phyloP scores from a whole-genome alignment of 148 eudicot species.

The Cornus florida region DNA sequence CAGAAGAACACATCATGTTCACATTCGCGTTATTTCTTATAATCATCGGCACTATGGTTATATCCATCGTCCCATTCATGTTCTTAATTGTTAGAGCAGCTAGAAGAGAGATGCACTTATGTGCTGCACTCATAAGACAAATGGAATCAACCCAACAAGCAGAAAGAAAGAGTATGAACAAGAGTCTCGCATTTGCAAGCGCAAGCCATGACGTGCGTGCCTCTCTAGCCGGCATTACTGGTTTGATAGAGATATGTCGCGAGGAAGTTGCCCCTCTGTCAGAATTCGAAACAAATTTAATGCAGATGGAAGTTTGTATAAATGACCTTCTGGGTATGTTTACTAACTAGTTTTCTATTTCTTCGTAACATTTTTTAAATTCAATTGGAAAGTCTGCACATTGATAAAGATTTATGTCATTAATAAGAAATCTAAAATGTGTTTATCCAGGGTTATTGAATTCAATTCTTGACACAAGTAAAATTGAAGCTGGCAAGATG shows the following conservation, averaged over 20 bases:
- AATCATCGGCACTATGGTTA: background rate
- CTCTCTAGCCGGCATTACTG: slow-evolving; percentile 6
- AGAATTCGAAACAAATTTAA: background rate
- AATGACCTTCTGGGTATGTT: background rate
- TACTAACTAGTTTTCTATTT: background rate
- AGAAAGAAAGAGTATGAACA: slow-evolving; percentile 11
- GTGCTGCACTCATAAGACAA: slow-evolving; percentile 6
- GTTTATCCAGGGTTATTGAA: slow-evolving; percentile 1
- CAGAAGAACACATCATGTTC: background rate
- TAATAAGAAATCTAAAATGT: too few relatives aligned
- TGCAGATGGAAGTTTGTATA: background rate
- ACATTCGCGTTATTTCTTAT: background rate
- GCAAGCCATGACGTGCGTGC: slow-evolving; percentile 5
- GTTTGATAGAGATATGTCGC: background rate
- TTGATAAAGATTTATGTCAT: too few relatives aligned
- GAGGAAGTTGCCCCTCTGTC: background rate
- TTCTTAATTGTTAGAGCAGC: background rate
- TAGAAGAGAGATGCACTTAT: slow-evolving; percentile 8
- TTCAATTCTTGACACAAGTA: slow-evolving; percentile 1
- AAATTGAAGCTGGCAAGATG: slow-evolving; percentile 14
- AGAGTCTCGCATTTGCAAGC: background rate
- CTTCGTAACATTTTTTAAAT: background rate
- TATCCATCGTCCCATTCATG: slow-evolving; percentile 2
- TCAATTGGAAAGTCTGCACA: background rate
- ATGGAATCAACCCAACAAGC: slow-evolving; percentile 14